Conservation (phyloP, 2,329 filamentous ascomycete genomes). For the Sclerotinia subarctica region DNA sequence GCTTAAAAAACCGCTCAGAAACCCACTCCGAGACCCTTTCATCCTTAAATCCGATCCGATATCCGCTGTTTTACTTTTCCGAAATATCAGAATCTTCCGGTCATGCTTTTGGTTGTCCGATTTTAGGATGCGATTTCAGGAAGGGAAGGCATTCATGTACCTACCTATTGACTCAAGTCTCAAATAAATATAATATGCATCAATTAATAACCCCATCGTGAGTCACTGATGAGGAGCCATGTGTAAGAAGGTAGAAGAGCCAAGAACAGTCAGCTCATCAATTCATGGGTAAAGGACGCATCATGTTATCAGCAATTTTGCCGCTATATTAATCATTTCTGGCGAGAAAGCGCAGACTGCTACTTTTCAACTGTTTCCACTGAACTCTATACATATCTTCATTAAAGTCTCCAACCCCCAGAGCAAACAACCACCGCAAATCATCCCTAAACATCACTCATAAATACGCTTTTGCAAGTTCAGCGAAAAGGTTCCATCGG, state of each 20-base stretch:
- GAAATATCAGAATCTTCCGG: neutral
- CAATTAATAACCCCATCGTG: neutral
- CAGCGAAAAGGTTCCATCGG: neutral
- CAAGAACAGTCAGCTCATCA: neutral
- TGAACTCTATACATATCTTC: neutral
- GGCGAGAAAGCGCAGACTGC: neutral
- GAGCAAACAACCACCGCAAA: neutral
- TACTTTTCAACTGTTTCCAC: neutral
- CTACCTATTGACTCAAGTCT: neutral
- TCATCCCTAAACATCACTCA: neutral
- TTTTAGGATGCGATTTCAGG: slow-evolving; percentile 11
- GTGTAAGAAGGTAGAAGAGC: neutral
- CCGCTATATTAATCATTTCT: slow-evolving; percentile 13
- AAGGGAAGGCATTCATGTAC: neutral
- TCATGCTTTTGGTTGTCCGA: slow-evolving; percentile 5
- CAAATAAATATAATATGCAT: neutral
- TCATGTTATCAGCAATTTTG: neutral
- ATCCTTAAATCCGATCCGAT: neutral
- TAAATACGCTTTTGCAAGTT: neutral
- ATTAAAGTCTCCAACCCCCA: neutral
- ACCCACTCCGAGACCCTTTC: neutral
- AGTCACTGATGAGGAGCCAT: neutral
- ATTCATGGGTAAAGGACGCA: neutral
- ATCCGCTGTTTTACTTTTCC: neutral
- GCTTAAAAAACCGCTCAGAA: neutral